Percentiles rank a stretch among this genome's conserved stretches.
Evolutionary conservation across 1,139 yeast species (phyloP).

Genomic region (Williopsis jadinii): DNA sequence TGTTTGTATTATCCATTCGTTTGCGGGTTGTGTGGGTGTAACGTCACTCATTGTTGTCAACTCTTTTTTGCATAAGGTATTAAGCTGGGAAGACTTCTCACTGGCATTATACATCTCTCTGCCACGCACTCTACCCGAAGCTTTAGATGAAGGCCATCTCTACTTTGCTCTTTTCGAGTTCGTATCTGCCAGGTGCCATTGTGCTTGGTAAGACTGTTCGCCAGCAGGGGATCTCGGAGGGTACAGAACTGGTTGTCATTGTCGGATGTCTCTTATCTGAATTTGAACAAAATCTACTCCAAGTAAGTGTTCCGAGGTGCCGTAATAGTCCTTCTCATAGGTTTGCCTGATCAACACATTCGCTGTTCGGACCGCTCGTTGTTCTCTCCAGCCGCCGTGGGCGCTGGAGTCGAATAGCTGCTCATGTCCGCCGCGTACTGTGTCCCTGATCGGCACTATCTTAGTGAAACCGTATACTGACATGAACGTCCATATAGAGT

Average conservation of each 20-base stretch:
- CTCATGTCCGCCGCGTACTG: background rate
- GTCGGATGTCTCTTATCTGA: conserved; percentile 24
- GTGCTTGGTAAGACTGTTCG: conserved; percentile 45
- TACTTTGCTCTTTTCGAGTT: conserved; percentile 57
- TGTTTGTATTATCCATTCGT: no score
- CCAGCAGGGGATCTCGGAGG: conserved; percentile 17
- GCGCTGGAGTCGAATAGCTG: no score
- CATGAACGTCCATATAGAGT: conserved; percentile 1
- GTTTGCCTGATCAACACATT: background rate
- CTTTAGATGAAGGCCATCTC: conserved; percentile 43
- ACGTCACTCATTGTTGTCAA: no score
- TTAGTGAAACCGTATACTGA: background rate
- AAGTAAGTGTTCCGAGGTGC: conserved; percentile 2
- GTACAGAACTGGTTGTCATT: conserved; percentile 24
- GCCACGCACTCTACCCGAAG: no score
- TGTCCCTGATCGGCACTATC: no score
- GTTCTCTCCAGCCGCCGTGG: no score
- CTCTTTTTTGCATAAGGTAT: no score
- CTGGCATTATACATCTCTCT: no score
- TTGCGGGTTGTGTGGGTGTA: no score
- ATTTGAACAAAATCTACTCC: conserved; percentile 15
- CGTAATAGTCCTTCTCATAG: background rate
- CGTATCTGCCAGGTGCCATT: conserved; percentile 72
- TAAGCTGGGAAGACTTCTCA: no score
- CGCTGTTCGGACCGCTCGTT: no score